These are phyloP conservation scores for Fagopyrum esculentum DNA, from an alignment of 148 eudicot species.

Conservation along the genomic window DNA sequence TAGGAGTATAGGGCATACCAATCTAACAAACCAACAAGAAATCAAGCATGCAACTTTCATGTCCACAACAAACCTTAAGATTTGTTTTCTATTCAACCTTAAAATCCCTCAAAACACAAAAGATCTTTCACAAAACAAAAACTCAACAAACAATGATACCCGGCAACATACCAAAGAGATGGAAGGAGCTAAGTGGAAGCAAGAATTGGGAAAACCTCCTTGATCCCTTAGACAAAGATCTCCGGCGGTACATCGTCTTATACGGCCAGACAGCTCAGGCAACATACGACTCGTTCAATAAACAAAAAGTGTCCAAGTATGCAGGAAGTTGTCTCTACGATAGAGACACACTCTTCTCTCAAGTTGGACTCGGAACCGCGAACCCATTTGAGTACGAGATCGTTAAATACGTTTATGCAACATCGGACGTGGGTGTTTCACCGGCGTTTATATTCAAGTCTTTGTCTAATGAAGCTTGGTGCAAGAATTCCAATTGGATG, in stretches of 20 bases:
- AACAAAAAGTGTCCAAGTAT: constrained; percentile 18
- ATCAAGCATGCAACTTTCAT: too few relatives aligned
- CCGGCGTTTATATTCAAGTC: constrained; percentile 36
- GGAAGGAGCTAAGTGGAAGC: constrained; percentile 29
- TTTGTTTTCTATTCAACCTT: too few relatives aligned
- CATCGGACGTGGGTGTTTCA: constrained; percentile 21
- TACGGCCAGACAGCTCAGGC: constrained; percentile 35
- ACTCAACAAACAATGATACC: too few relatives aligned
- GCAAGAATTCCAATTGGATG: constrained; percentile 58
- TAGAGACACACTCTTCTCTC: constrained; percentile 16
- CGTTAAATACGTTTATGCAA: constrained; percentile 36
- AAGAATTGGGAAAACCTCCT: constrained; percentile 27
- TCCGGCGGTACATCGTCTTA: constrained; percentile 28
- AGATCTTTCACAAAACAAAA: too few relatives aligned
- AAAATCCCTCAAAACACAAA: too few relatives aligned
- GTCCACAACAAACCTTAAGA: too few relatives aligned
- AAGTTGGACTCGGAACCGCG: constrained; percentile 19
- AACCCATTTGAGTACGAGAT: constrained; percentile 26
- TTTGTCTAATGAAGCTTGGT: constrained; percentile 43
- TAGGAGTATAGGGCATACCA: too few relatives aligned
- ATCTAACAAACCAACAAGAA: too few relatives aligned
- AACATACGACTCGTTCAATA: constrained; percentile 28
- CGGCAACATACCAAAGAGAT: constrained; percentile 13
- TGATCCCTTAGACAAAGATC: constrained; percentile 31
- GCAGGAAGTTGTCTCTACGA: constrained; percentile 23